Base-by-base conservation (phyloP, 768 basidiomycete genomes). In the Epithele typhae region DNA sequence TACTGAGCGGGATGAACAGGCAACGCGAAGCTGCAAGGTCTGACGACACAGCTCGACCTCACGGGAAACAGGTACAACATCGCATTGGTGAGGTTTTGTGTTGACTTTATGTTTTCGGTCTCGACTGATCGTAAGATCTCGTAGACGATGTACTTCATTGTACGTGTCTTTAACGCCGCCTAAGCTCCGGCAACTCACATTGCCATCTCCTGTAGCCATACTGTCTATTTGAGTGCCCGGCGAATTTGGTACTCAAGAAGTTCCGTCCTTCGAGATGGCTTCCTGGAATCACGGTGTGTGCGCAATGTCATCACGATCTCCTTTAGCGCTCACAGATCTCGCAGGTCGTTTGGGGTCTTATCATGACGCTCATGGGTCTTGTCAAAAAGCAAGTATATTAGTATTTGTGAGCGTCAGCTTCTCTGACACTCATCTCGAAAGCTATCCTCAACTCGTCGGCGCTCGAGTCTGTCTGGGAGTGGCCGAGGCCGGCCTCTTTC, bases 101-200 rank as follows among this genome's bases (percentile, higher is more conserved):
- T 50, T 61, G 81, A n/a, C n/a, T n/a, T n/a, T n/a, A n/a, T n/a
- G n/a, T n/a, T n/a, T n/a, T n/a, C n/a, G n/a, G n/a, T n/a, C n/a
- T n/a, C n/a, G n/a, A n/a, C n/a, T n/a, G n/a, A n/a, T n/a, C n/a
- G n/a, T n/a, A n/a, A 15, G 60, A 36, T 14, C 27, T 30, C 14
- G 27, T 7, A 85, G 82, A 84, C 82, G 0, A 80, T 81, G 77
- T 87, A 75, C 55, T 85, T 84, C 59, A 75, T 87, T 33, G 83
- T 84, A 56, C 45, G 79, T 63, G 27, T 7, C n/a, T n/a, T n/a
- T n/a, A n/a, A n/a, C n/a, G n/a, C n/a, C n/a, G n/a, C n/a, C n/a
- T n/a, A n/a, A n/a, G n/a, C n/a, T n/a, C n/a, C n/a, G n/a, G n/a
- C n/a, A n/a, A n/a, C n/a, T n/a, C n/a, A n/a, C n/a, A n/a, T 36